These are phyloP conservation scores for Eimeria zaria DNA, from an alignment of 169 alveolate genomes.

Conservation along the genomic window DNA sequence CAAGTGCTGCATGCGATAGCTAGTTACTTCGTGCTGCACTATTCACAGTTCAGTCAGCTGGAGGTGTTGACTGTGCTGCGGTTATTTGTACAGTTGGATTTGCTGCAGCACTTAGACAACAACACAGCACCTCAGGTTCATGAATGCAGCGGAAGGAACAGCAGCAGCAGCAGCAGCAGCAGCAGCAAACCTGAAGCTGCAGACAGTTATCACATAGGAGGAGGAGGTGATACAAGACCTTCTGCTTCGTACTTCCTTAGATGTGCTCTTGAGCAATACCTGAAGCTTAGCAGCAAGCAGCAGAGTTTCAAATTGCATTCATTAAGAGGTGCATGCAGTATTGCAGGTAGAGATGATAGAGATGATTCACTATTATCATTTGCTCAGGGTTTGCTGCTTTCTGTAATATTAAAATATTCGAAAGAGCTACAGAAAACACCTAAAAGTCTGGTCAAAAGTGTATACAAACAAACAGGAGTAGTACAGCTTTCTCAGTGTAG, in stretches of 20 bases:
- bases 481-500: not conserved
- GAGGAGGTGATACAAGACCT: too few species aligned
- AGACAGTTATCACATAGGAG: not conserved
- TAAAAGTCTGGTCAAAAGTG: not conserved
- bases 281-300: not conserved
- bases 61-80: constrained; percentile 32
- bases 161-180: too few species aligned
- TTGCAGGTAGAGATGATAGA: not conserved
- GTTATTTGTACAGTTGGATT: constrained; percentile 42
- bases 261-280: constrained; percentile 20
- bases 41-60: not conserved
- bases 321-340: not conserved
- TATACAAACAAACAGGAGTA: not conserved
- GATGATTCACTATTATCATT: not conserved
- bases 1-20: not conserved
- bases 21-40: constrained; percentile 18
- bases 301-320: not conserved
- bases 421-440: constrained; percentile 5
- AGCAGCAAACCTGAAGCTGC: not conserved
- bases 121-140: not conserved
- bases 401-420: constrained; percentile 10
- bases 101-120: constrained; percentile 4
- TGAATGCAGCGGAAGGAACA: too few species aligned
- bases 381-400: constrained; percentile 31
- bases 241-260: not conserved